Conservation (phyloP, 495 filamentous ascomycete species). For the Platismatia glauca region DNA sequence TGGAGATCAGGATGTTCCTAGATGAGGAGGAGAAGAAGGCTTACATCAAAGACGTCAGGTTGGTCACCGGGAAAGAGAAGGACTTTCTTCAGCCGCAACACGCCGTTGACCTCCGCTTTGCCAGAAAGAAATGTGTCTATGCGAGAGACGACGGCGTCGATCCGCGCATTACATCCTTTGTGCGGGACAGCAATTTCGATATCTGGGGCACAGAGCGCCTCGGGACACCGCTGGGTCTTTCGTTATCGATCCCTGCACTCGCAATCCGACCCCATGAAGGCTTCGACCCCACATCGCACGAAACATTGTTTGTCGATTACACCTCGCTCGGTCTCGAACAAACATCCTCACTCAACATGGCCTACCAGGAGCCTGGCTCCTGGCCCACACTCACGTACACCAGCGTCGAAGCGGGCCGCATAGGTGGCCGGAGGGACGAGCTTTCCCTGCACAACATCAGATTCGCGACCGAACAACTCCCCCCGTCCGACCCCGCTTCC, state of each 20-base stretch:
- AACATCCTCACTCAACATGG: constrained; percentile 6
- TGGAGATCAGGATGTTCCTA: constrained; percentile 17
- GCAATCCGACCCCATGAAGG: background rate
- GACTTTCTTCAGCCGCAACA: constrained; percentile 21
- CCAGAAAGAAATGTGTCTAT: constrained; percentile 4
- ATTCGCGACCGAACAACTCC: background rate
- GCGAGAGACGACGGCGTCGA: constrained; percentile 6
- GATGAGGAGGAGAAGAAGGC: background rate
- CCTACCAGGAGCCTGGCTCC: background rate
- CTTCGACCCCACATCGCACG: background rate
- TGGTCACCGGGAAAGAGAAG: constrained; percentile 13
- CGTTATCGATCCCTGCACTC: constrained; percentile 12
- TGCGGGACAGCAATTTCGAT: constrained; percentile 18
- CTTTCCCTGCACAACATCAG: constrained; percentile 7
- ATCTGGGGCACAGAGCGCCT: constrained; percentile 17
- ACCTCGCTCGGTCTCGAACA: constrained; percentile 17
- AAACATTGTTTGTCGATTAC: constrained; percentile 9
- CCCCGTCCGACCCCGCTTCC: background rate
- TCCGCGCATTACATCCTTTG: constrained; percentile 16
- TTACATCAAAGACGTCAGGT: constrained; percentile 5
- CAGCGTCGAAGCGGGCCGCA: constrained; percentile 16
- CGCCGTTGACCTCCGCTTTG: constrained; percentile 17
- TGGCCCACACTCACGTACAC: constrained; percentile 16
- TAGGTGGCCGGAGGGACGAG: constrained; percentile 17
- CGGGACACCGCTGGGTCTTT: constrained; percentile 14